Evolutionary conservation across 106 monocot species (phyloP), one percentile per base, ranked within the genome.

Genomic region (Allium cepa): DNA sequence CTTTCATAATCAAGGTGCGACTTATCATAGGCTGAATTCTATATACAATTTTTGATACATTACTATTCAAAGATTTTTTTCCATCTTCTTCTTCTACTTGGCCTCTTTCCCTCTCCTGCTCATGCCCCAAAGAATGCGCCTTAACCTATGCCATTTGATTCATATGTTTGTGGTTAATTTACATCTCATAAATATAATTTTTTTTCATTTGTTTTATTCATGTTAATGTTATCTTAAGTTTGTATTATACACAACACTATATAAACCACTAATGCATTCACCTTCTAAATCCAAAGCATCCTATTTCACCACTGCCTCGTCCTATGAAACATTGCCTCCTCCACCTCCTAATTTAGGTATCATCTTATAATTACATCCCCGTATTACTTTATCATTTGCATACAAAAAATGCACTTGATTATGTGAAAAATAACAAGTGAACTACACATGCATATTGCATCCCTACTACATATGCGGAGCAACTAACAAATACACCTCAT

Each of bases 301-400:
- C 70, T 13, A 59, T 13, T 11, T 46, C 76, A 11, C 79, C 77
- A 74, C 26, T 26, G 62, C 53, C 75, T 60, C 73, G 59, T 72
- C 75, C 83, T 49, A 27, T 72, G 61, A 76, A 47, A 47, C 66
- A 58, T 75, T 88, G 22, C 92, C 88, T 62, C 85, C 92, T 69
- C 88, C 88, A 16, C 92, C 92, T 60, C 83, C 85, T 36, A 79
- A 81, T 79, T 47, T 72, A 8, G 75, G 91, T 91, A n/a, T n/a
- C n/a, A 81, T 57, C n/a, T 60, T 11, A 56, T 62, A 17, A n/a
- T 63, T 46, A 57, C 45, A 2, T 46, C 9, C 69, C 56, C 57
- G 57, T 57, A 9, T 69, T 4, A 16, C 9, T 26, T 10, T 36
- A n/a, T 45, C 56, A 52, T 7, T 68, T 55, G 53, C 1, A 17